phyloP scores from a whole-genome alignment of 306 rosid genomes.

The Cicer yamashitae region DNA sequence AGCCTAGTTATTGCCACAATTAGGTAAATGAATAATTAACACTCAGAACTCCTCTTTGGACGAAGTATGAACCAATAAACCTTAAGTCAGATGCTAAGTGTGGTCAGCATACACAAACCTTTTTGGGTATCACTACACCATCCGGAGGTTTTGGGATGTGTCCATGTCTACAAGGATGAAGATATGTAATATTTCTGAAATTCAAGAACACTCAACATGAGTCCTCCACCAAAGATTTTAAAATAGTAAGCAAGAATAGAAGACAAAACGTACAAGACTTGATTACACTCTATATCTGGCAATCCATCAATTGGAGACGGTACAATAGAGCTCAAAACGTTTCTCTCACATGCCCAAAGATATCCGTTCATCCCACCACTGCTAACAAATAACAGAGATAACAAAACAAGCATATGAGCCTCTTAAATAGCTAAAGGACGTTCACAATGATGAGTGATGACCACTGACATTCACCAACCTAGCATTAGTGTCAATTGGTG shows the following conservation, averaged over 20 bases:
- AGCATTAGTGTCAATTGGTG: constrained; percentile 56
- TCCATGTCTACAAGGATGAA: constrained; percentile 58
- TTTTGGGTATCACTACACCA: constrained; percentile 75
- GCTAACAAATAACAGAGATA: constrained; percentile 38
- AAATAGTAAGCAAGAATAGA: constrained; percentile 33
- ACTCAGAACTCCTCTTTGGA: constrained; percentile 3
- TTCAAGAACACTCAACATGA: constrained; percentile 46
- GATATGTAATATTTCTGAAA: constrained; percentile 81
- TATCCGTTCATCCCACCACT: constrained; percentile 95
- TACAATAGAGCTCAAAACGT: constrained; percentile 54
- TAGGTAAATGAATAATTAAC: constrained; percentile 38
- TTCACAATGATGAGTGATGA: constrained; percentile 35
- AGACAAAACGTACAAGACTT: constrained; percentile 74
- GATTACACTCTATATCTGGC: constrained; percentile 67
- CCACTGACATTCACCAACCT: constrained; percentile 64
- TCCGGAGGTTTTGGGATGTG: constrained; percentile 79
- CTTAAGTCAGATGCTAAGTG: constrained; percentile 33
- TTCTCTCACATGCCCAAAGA: constrained; percentile 77
- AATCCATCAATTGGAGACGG: constrained; percentile 78
- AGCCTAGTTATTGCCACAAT: constrained; percentile 10
- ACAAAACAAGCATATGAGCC: constrained; percentile 29
- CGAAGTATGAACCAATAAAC: constrained; percentile 11
- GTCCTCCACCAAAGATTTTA: constrained; percentile 22
- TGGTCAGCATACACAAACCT: constrained; percentile 55
- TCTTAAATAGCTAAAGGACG: constrained; percentile 2